phyloP scores from a whole-genome alignment of 2,329 filamentous ascomycete genomes.

The Stagonosporopsis rhizophila region DNA sequence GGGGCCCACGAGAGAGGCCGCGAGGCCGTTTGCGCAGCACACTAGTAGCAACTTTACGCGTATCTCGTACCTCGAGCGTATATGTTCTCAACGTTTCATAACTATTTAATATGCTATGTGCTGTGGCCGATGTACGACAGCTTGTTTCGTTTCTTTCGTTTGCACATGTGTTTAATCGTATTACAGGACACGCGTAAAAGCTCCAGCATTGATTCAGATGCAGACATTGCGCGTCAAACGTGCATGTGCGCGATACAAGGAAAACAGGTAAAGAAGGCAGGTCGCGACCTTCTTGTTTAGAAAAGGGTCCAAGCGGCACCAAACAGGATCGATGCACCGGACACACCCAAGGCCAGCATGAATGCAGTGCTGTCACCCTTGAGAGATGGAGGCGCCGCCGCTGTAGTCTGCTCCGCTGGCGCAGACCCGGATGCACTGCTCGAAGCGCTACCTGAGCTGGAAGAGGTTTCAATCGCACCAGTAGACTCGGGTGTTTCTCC shows the following conservation, averaged over 20 bases:
- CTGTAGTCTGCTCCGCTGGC: slow-evolving; percentile 25
- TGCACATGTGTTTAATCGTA: not conserved
- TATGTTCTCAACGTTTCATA: not conserved
- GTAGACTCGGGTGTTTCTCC: slow-evolving; percentile 31
- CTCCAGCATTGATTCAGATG: not conserved
- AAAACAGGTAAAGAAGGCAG: not conserved
- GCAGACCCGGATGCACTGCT: slow-evolving; percentile 17
- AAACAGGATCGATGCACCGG: slow-evolving; percentile 26
- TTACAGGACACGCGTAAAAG: not conserved
- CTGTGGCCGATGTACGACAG: not conserved
- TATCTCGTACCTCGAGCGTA: slow-evolving; percentile 7
- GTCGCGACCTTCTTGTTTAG: slow-evolving; percentile 7
- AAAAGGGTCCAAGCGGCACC: slow-evolving; percentile 39
- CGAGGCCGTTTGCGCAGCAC: slow-evolving; percentile 7
- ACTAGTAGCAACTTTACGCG: not conserved
- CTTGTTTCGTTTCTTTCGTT: not conserved
- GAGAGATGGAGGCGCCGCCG: slow-evolving; percentile 28
- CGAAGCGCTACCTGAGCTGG: slow-evolving; percentile 4
- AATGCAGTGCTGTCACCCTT: slow-evolving; percentile 21
- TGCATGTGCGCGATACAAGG: not conserved
- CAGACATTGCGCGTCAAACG: not conserved
- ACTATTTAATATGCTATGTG: not conserved
- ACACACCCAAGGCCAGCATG: slow-evolving; percentile 29
- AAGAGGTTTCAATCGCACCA: not conserved
- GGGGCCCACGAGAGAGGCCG: not conserved